These are phyloP conservation scores for Cyberlindnera veronae DNA, from an alignment of 805 yeast genomes.

Conservation along the genomic window DNA sequence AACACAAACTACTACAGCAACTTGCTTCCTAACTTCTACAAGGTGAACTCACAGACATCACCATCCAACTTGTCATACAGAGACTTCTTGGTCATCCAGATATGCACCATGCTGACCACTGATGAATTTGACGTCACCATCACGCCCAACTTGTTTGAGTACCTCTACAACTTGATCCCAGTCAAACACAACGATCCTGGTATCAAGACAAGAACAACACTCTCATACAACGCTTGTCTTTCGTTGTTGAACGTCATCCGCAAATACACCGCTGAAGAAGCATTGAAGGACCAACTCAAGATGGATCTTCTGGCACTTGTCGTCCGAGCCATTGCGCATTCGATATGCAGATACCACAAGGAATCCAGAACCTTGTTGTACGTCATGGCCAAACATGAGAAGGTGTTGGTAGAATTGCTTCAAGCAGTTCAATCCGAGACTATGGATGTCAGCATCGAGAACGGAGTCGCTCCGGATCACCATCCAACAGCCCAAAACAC, in stretches of 20 bases:
- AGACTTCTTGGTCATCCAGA: slow-evolving; percentile 58
- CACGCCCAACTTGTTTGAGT: slow-evolving; percentile 52
- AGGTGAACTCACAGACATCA: slow-evolving; percentile 36
- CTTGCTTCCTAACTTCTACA: slow-evolving; percentile 51
- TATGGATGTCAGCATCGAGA: slow-evolving; percentile 1
- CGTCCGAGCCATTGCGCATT: slow-evolving; percentile 52
- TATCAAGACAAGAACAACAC: slow-evolving; percentile 29
- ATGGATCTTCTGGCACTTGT: slow-evolving; percentile 57
- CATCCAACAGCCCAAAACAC: slow-evolving; percentile 4
- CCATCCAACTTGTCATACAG: slow-evolving; percentile 46
- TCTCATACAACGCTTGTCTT: slow-evolving; percentile 49
- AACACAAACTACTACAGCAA: slow-evolving; percentile 39
- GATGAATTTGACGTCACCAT: slow-evolving; percentile 34
- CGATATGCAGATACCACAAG: slow-evolving; percentile 46
- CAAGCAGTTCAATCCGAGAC: slow-evolving; percentile 3
- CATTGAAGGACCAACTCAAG: slow-evolving; percentile 35
- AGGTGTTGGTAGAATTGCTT: slow-evolving; percentile 22
- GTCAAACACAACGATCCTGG: slow-evolving; percentile 32
- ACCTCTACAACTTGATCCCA: slow-evolving; percentile 59
- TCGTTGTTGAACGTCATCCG: slow-evolving; percentile 40
- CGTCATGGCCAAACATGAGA: slow-evolving; percentile 39
- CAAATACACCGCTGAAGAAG: slow-evolving; percentile 28
- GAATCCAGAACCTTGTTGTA: slow-evolving; percentile 54
- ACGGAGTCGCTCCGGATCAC: no score
- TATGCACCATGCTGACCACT: slow-evolving; percentile 39